Evolutionary conservation across 2,329 filamentous ascomycete species (phyloP), one percentile per base, ranked within the genome.

Genomic region (Cytospora leucostoma): DNA sequence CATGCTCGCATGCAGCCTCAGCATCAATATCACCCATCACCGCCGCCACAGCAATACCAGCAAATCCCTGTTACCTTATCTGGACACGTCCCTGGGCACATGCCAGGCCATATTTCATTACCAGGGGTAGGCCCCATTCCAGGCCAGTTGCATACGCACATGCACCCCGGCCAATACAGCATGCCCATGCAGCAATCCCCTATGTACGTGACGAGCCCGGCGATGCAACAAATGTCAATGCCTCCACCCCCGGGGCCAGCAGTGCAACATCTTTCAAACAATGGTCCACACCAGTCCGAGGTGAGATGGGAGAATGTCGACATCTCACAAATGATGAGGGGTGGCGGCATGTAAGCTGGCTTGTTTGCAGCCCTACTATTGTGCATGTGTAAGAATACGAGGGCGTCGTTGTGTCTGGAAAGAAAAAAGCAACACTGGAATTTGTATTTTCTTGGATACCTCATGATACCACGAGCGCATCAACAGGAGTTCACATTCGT

Each of bases 271-370:
- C 19, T 65, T 5, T 52, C 62, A 15, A 58, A 57, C 12, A 54
- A 37, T n/a, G 56, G 62, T n/a, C 56, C 59, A n/a, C 62, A 52
- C 7, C 51, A 63, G 51, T 51, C 59, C 27, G 75, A 75, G 61
- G 72, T 77, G 67, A 74, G 75, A 63, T 82, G 80, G 81, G 76
- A 79, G 4, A 77, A 75, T 15, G 76, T 81, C 19, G 76, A 82
- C 65, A 73, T 78, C 32, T 72, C 76, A 19, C 75, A 77, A 56
- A 77, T 81, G 74, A 78, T 80, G 73, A 70, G 71, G 12, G 70
- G 70, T 10, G 64, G 67, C 19, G 68, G 67, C 10, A 63, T 70
- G 51, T 69, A 57, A 68, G 49, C 21, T 10, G 44, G 44, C 0
- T 21, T 47, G 44, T 47, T 12, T n/a, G 3, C 19, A 19, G 12